Conservation (phyloP, 1,139 yeast species). For the Hyphopichia fennica region DNA sequence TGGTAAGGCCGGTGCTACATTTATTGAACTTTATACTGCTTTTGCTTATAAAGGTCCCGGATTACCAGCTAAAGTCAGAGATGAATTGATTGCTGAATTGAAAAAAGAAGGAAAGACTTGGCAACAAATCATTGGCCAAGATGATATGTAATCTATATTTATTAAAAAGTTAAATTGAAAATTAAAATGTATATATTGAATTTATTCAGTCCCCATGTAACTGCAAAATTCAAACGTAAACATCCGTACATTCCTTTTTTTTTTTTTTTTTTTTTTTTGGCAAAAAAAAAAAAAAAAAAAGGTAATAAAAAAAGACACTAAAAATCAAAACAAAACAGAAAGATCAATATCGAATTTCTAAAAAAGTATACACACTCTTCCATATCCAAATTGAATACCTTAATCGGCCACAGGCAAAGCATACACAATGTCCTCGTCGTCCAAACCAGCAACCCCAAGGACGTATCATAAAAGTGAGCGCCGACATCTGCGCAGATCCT, state of each 20-base stretch:
- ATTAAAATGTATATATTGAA: background rate
- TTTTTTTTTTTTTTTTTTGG: background rate
- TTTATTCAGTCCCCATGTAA: background rate
- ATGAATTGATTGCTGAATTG: conserved; percentile 68
- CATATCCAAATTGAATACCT: background rate
- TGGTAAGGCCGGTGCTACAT: conserved; percentile 91
- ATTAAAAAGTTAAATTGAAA: no score
- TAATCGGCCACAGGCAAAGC: background rate
- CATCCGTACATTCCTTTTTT: background rate
- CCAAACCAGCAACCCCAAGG: conserved; percentile 21
- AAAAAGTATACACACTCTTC: no score
- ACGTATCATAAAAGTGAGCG: conserved; percentile 10
- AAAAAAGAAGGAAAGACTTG: conserved; percentile 78
- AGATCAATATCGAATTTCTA: background rate
- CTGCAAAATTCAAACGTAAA: background rate
- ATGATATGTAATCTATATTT: conserved; percentile 26
- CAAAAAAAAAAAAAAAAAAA: no score
- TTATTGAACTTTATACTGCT: conserved; percentile 82
- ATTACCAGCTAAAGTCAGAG: conserved; percentile 72
- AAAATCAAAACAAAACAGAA: no score
- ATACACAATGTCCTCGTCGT: conserved; percentile 5
- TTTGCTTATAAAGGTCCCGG: conserved; percentile 96
- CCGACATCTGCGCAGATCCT: conserved; percentile 38
- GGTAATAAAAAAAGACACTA: no score
- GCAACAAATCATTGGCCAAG: conserved; percentile 70